Evolutionary conservation across 177 flowering plant genomes (phyloP).

Genomic region (Vitis hybrid): DNA sequence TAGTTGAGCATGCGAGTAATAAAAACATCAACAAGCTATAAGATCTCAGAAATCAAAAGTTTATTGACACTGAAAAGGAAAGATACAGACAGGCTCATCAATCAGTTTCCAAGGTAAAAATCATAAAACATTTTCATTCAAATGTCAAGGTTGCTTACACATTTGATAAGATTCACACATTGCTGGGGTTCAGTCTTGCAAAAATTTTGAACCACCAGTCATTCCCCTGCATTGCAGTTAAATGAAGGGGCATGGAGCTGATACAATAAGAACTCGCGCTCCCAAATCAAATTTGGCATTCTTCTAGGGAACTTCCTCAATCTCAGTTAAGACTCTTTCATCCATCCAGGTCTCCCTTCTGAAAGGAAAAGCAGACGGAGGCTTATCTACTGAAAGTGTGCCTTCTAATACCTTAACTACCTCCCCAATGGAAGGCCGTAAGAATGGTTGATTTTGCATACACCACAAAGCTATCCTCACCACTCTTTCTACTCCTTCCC

Average conservation of each 20-base stretch:
- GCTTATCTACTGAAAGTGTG: constrained; percentile 51
- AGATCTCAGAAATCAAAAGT: too few species aligned
- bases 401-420: constrained; percentile 62
- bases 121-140: too few species aligned
- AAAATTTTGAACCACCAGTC: constrained; percentile 8
- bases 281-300: background rate
- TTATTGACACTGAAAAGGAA: too few species aligned
- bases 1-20: too few species aligned
- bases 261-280: background rate
- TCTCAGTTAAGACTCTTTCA: constrained; percentile 3
- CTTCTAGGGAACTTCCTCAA: constrained; percentile 6
- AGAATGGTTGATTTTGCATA: constrained; percentile 45
- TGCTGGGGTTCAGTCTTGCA: constrained; percentile 6
- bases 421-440: constrained; percentile 59
- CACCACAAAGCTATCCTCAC: constrained; percentile 56
- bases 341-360: constrained; percentile 10
- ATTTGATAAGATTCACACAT: too few species aligned
- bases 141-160: too few species aligned
- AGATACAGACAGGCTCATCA: too few species aligned
- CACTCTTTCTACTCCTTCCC: constrained; percentile 39
- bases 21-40: too few species aligned
- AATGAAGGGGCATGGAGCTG: background rate
- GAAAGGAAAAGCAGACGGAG: constrained; percentile 38
- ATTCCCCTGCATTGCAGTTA: background rate
- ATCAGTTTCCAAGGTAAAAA: too few species aligned